A percentile compares a stretch with the other conserved stretches of the same genome.
Conservation (phyloP, 2,329 filamentous ascomycete species). For the Sporothrix pallida region DNA sequence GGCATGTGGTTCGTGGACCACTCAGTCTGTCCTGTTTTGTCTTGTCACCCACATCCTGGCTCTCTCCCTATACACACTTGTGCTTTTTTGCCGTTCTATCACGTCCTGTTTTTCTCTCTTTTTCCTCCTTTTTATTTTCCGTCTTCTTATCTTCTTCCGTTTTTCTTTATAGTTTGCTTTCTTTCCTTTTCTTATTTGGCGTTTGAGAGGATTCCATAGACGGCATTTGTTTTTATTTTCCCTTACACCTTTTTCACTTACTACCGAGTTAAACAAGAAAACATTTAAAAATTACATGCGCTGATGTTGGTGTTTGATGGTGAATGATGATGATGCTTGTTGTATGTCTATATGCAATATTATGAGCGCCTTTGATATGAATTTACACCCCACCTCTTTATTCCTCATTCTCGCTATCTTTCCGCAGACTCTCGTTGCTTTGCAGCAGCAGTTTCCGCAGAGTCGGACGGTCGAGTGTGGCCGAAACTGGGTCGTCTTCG, state of each 20-base stretch:
- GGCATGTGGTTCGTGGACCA: neutral
- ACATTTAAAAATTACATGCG: neutral
- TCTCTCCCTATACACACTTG: neutral
- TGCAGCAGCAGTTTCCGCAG: constrained; percentile 54
- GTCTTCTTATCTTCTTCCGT: neutral
- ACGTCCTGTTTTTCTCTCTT: neutral
- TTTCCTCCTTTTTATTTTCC: neutral
- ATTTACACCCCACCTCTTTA: neutral
- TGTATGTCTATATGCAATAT: neutral
- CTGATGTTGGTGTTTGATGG: too few species aligned
- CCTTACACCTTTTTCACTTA: neutral
- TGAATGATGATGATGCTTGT: neutral
- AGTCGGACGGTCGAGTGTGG: constrained; percentile 43
- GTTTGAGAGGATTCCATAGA: constrained; percentile 40
- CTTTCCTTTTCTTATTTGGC: constrained; percentile 30
- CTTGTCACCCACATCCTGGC: neutral
- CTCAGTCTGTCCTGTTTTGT: neutral
- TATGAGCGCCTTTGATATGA: neutral
- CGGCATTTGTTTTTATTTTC: constrained; percentile 33
- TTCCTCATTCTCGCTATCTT: constrained; percentile 46
- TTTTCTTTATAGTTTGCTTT: constrained; percentile 30
- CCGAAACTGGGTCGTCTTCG: constrained; percentile 36
- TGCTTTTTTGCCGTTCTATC: constrained; percentile 26
- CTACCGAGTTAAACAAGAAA: neutral
- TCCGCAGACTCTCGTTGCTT: constrained; percentile 55